Evolutionary conservation across 164 flowering plant genomes (phyloP).

Genomic region (Houttuynia cordata): DNA sequence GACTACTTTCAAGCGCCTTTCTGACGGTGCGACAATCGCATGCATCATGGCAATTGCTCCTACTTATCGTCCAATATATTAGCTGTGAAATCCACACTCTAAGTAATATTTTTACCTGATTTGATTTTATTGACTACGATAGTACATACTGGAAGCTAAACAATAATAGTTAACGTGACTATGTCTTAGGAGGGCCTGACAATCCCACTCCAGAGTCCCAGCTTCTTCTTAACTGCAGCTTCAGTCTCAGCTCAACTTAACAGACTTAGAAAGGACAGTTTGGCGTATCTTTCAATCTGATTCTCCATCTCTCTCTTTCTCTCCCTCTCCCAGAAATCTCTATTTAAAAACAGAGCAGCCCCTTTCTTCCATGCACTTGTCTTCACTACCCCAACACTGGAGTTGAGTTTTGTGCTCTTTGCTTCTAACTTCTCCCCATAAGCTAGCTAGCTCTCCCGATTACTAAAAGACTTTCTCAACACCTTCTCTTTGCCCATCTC

Average conservation of each 20-base stretch:
- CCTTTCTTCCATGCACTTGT: slow-evolving; percentile 21
- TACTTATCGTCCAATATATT: no score
- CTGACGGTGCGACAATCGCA: no score
- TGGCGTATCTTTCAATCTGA: slow-evolving; percentile 20
- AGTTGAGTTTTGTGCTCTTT: background rate
- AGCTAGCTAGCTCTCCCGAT: no score
- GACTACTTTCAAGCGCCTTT: no score
- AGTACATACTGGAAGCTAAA: background rate
- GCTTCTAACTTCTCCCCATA: background rate
- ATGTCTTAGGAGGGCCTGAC: background rate
- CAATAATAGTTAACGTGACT: background rate
- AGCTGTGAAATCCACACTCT: background rate
- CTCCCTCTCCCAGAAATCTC: slow-evolving; percentile 1
- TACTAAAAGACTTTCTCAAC: no score
- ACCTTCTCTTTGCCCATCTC: background rate
- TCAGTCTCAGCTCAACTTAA: slow-evolving; percentile 8
- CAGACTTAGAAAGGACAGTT: slow-evolving; percentile 21
- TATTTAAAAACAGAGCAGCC: slow-evolving; percentile 11
- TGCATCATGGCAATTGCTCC: no score
- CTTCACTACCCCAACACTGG: slow-evolving; percentile 18
- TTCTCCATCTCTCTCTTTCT: slow-evolving; percentile 5
- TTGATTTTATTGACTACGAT: background rate
- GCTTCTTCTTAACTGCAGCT: background rate
- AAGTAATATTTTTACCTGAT: background rate
- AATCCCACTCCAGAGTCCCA: background rate